Evolutionary conservation across 202 grass and related monocot species (phyloP), one percentile per base, ranked within the genome.

Genomic region (Schoenoplectus tabernaemontani): DNA sequence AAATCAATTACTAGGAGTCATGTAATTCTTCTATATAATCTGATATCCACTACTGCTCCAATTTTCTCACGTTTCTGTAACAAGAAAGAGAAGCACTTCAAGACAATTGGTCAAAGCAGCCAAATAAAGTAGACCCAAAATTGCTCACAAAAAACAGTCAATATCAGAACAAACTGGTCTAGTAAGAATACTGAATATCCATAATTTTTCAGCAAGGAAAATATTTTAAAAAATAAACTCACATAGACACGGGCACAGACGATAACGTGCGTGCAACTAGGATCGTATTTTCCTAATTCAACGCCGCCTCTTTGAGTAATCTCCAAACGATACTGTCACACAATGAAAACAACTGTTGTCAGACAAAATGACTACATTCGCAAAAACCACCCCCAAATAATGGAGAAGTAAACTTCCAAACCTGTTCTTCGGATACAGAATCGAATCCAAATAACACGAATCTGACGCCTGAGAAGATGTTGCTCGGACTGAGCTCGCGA

Each of bases 381-480:
- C n/a, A n/a, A 38, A 11, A 54, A 69, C 37, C 8, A 32, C 11
- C 2, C 10, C 44, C 61, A 58, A 8, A 9, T 39, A 15, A 5
- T 44, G 7, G 53, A 62, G 9, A 58, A 65, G 42, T 7, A 63
- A 33, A 3, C 9, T 22, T 36, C 24, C 51, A 37, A 62, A 97
- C 94, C 94, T 93, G 94, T 64, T 87, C 78, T 64, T 87, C 89
- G 58, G 81, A 87, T 6, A 81, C 84, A 54, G 62, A 65, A 58
- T 93, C 89, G 78, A 97, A 97, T 15, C 94, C 94, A 64, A 92
- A 77, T 51, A 97, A 87, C 61, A 92, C 59, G 73, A 97, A 97
- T 72, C 84, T 80, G 69, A 93, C 84, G 82, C 87, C 91, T 51
- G 83, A 82, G 86, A 97, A 97, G 68, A 91, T 59, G 84, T 47